phyloP scores from a whole-genome alignment of 2,329 filamentous ascomycete species.

The Chrysosporium queenslandicum region DNA sequence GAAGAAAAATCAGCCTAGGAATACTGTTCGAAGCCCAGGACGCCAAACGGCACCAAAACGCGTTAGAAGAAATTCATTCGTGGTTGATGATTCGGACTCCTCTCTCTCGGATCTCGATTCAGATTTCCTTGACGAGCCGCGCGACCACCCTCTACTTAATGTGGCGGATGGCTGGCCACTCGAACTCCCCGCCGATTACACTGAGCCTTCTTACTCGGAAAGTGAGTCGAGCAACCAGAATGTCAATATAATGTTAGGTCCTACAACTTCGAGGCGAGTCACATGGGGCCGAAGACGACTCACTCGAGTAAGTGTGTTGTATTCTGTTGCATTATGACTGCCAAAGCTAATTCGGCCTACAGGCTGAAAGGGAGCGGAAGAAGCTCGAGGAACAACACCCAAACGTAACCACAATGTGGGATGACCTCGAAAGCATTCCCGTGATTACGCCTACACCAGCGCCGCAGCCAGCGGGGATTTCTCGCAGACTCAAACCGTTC shows the following conservation, averaged over 20 bases:
- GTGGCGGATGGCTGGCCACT: background rate
- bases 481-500: conserved; percentile 77
- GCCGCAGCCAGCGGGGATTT: conserved; percentile 66
- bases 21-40: background rate
- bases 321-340: background rate
- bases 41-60: no score
- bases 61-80: no score
- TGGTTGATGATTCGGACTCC: background rate
- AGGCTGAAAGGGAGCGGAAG: conserved; percentile 47
- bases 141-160: no score
- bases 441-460: conserved; percentile 56
- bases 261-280: background rate
- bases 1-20: background rate
- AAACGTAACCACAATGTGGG: conserved; percentile 74
- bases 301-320: background rate
- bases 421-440: conserved; percentile 57
- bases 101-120: background rate
- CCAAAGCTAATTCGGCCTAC: background rate
- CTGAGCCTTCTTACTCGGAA: background rate
- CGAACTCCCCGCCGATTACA: background rate
- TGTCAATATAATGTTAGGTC: no score
- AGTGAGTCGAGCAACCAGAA: background rate
- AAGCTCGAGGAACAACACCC: conserved; percentile 70
- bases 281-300: background rate
- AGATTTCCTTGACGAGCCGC: no score